Conservation (phyloP, 306 rosid species). For the Vigna hirtella region DNA sequence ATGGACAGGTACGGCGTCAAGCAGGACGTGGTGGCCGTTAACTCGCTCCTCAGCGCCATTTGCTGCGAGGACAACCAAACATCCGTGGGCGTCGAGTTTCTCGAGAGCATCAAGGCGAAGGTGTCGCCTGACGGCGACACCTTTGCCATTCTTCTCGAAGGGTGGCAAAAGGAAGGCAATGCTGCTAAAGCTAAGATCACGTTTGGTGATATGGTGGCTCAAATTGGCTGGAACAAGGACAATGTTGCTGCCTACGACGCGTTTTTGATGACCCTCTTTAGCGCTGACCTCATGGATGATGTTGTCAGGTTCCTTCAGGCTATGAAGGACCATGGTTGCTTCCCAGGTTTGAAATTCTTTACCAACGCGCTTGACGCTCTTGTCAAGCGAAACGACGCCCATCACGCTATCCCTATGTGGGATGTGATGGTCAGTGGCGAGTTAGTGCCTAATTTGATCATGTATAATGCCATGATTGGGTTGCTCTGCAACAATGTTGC, state of each 20-base stretch:
- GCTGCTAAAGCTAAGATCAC: conserved; percentile 51
- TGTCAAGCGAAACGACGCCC: conserved; percentile 51
- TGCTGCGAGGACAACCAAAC: conserved; percentile 60
- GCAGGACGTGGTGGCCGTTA: conserved; percentile 60
- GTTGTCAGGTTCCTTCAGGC: conserved; percentile 55
- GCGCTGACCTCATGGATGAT: conserved; percentile 50
- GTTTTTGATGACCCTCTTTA: conserved; percentile 59
- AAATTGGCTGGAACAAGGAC: conserved; percentile 58
- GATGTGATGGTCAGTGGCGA: conserved; percentile 60
- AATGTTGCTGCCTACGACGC: conserved; percentile 64
- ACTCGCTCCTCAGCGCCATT: conserved; percentile 67
- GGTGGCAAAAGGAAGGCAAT: conserved; percentile 75
- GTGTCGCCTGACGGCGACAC: conserved; percentile 62
- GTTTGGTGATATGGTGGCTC: conserved; percentile 64
- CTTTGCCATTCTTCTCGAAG: conserved; percentile 67
- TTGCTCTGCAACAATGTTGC: conserved; percentile 57
- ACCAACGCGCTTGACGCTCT: conserved; percentile 63
- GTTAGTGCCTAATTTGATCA: conserved; percentile 57
- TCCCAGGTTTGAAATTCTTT: conserved; percentile 72
- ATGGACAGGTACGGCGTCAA: conserved; percentile 65
- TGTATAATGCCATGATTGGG: conserved; percentile 78
- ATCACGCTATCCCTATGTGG: conserved; percentile 64
- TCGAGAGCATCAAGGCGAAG: conserved; percentile 57
- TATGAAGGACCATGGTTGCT: conserved; percentile 61
- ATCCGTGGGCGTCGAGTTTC: conserved; percentile 52